Percentiles rank a stretch among this genome's conserved stretches.
These are phyloP conservation scores for Pulveroboletus sp. DNA, from an alignment of 768 basidiomycete species.

Conservation along the genomic window DNA sequence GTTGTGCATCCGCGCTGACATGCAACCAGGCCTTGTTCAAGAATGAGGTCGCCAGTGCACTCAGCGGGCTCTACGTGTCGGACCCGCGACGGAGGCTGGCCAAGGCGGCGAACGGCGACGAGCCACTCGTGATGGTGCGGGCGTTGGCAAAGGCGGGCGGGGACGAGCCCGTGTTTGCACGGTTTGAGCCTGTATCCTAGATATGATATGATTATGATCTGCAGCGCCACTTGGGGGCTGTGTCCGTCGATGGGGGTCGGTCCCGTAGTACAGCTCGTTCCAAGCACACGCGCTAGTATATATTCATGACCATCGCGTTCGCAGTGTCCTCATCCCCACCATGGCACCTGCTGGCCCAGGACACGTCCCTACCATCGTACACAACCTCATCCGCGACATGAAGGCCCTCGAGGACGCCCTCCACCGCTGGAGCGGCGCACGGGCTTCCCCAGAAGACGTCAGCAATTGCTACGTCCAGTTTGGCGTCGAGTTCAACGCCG, in stretches of 20 bases:
- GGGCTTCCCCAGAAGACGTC: slow-evolving; percentile 66
- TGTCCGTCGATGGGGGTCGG: background rate
- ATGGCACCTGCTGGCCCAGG: background rate
- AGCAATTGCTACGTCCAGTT: slow-evolving; percentile 89
- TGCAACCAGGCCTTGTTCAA: slow-evolving; percentile 20
- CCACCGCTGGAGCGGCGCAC: slow-evolving; percentile 60
- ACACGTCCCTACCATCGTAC: slow-evolving; percentile 1
- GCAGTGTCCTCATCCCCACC: background rate
- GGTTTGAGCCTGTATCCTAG: slow-evolving; percentile 21
- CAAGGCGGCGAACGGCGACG: no score
- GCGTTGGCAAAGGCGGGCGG: background rate
- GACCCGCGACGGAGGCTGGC: slow-evolving; percentile 22
- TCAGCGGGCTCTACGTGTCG: slow-evolving; percentile 15
- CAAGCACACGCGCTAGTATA: background rate
- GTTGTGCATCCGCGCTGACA: background rate
- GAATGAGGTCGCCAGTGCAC: slow-evolving; percentile 14
- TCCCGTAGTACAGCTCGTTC: slow-evolving; percentile 6
- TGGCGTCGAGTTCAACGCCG: slow-evolving; percentile 85
- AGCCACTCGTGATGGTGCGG: no score
- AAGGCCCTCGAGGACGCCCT: slow-evolving; percentile 76
- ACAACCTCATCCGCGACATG: slow-evolving; percentile 71
- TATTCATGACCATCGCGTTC: background rate
- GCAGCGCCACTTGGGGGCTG: slow-evolving; percentile 2
- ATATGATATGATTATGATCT: background rate
- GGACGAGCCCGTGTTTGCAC: slow-evolving; percentile 5